Base-by-base conservation (phyloP, 2,329 filamentous ascomycete species). In the Sporothrix pseudoabietina region DNA sequence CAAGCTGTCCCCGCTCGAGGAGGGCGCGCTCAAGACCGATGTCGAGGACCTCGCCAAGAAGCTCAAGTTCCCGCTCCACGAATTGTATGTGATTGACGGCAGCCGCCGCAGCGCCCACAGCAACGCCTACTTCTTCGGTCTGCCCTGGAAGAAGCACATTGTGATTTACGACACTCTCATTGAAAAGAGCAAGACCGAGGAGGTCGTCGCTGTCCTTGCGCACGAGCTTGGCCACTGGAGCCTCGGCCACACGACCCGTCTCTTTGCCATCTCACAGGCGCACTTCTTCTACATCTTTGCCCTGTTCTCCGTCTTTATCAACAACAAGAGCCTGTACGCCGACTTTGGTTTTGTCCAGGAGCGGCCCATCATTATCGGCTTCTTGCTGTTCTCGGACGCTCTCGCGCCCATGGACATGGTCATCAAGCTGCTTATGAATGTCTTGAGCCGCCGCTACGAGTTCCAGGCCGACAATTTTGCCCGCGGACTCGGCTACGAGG, bases 121-220 rank as follows among this genome's bases (percentile, higher is more conserved):
- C 84, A 97, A 97, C 80, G 77, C 93, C 26, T 97, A 97, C 83
- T 99, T 99, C 85, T 98, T 97, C 78, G 96, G 96, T 75, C 88
- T 99, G 72, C 96, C 96, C 57, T 99, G 95, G 94, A 98, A 98
- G 88, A 98, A 98, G 88, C 97, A 98, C 85, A 99, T 99, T 85
- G 96, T 99, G 79, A 97, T 99, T 80, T 99, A 97, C 81, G 96
- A 99, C 81, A 99, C 97, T 5, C 84, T 99, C 76, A 94, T 99
- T 76, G 95, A 98, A 83, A 97, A 98, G 88, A 96, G 92, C 81
- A 90, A 94, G 75, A 90, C 92, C 4, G 88, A 96, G 79, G 96
- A 99, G 83, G 94, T 99, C 55, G 93, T 97, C 74, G 95, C 96
- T 77, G 94, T 99, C 71, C 86, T 99, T 71, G 94, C 94, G 49